phyloP scores from a whole-genome alignment of 2,329 filamentous ascomycete species.

The Penicillium rolfsii region DNA sequence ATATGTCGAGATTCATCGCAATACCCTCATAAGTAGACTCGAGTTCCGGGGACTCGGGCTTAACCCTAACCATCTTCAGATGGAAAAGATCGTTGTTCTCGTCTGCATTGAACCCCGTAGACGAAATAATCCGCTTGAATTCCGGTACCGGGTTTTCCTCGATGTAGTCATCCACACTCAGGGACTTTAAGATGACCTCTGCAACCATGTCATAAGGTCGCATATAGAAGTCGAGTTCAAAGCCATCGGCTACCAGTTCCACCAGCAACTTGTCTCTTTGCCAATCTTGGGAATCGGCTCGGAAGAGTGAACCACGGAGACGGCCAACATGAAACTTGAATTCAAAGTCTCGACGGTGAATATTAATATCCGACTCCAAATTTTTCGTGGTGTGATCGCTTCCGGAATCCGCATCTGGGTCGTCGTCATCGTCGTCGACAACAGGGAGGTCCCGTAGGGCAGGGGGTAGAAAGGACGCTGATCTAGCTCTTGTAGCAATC shows the following conservation, averaged over 20 bases:
- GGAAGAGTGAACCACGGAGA: slow-evolving; percentile 88
- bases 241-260: slow-evolving; percentile 86
- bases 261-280: slow-evolving; percentile 81
- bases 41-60: slow-evolving; percentile 89
- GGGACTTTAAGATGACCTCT: slow-evolving; percentile 81
- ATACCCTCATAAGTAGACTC: slow-evolving; percentile 89
- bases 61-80: slow-evolving; percentile 88
- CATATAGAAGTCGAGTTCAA: slow-evolving; percentile 84
- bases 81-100: slow-evolving; percentile 80
- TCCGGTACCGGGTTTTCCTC: slow-evolving; percentile 81
- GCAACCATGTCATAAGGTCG: slow-evolving; percentile 91
- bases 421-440: slow-evolving; percentile 68
- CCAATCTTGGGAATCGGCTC: slow-evolving; percentile 76
- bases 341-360: slow-evolving; percentile 90
- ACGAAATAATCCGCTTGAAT: slow-evolving; percentile 97
- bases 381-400: slow-evolving; percentile 60
- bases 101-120: slow-evolving; percentile 70
- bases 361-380: slow-evolving; percentile 60
- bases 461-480: slow-evolving; percentile 74
- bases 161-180: slow-evolving; percentile 93
- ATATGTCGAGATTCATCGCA: slow-evolving; percentile 87
- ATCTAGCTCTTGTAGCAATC: slow-evolving; percentile 55
- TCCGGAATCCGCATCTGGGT: slow-evolving; percentile 66
- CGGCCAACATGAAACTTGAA: slow-evolving; percentile 96
- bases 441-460: slow-evolving; percentile 75